Conservation (phyloP, 192 early-diverging fungal genomes). For the Endogone sp. region DNA sequence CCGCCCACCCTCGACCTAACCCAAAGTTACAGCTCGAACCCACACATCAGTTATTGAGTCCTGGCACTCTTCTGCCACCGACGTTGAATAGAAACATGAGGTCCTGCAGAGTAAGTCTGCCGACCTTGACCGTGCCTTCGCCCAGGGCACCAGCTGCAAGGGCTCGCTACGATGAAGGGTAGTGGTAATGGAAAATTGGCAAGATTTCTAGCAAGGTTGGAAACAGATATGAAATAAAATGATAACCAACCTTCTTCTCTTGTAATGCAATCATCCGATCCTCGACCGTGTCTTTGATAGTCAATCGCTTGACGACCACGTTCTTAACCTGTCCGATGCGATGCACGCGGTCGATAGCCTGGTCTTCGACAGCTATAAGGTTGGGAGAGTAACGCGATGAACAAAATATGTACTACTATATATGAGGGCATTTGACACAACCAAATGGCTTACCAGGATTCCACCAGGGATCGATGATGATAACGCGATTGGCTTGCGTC, state of each 20-base stretch:
- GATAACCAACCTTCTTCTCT: conserved; percentile 57
- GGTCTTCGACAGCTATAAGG: conserved; percentile 32
- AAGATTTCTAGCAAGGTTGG: no score
- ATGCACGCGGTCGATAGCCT: conserved; percentile 72
- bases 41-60: no score
- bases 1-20: no score
- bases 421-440: background rate
- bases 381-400: no score
- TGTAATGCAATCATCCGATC: conserved; percentile 68
- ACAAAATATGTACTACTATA: background rate
- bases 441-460: conserved; percentile 15
- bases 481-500: background rate
- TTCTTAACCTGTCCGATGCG: conserved; percentile 64
- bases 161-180: background rate
- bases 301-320: conserved; percentile 60
- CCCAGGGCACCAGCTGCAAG: conserved; percentile 18
- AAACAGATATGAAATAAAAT: no score
- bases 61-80: background rate
- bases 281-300: conserved; percentile 61
- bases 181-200: background rate
- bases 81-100: conserved; percentile 21
- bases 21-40: no score
- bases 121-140: conserved; percentile 2
- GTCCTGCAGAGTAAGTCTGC: conserved; percentile 21
- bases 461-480: conserved; percentile 32